Evolutionary conservation across 345 rosid genomes (phyloP), one percentile per base, ranked within the genome.

Genomic region (Sisymbrium irio): DNA sequence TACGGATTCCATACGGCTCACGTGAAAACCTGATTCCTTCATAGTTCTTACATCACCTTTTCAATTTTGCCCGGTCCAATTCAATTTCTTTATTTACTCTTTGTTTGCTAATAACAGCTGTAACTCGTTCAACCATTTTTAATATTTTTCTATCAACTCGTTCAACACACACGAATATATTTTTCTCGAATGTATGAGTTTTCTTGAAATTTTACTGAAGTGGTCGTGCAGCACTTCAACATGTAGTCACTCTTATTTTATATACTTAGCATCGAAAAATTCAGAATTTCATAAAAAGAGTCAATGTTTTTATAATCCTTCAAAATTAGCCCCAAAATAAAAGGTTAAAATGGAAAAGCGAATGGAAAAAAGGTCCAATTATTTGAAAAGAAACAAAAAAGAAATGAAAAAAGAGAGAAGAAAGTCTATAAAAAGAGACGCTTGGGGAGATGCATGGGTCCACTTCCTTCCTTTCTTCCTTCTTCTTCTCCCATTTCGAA

Each of bases 1-100:
- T 40, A 72, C 53, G 62, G 62, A 72, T 41, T 63, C 63, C 63
- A 64, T 64, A 73, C 64, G 77, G 65, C 56, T 64, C 77, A 73
- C 71, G 77, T 73, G 77, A 64, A 64, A 64, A 40, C 62, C 64
- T 54, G 63, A 41, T 51, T 72, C 62, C 46, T 33, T 27, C n/a
- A n/a, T n/a, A n/a, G n/a, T n/a, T n/a, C 46, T 73, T 53, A 53
- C 69, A 62, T 62, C 62, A 51, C 32, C n/a, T 32, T 63, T 32
- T 15, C 44, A 30, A 3, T 50, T 50, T 62, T 72, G 56, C 63
- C 32, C 77, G 45, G 70, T 72, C 77, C 55, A 61, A 15, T 47
- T 36, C 47, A 1, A 49, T 49, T 14, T 37, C 7, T 27, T 47
- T 36, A 3, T 6, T 12, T 39, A 27, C 6, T 30, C 10, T 33